Evolutionary conservation across 805 yeast genomes (phyloP), one percentile per base, ranked within the genome.

Genomic region (Candida ipomoeae): DNA sequence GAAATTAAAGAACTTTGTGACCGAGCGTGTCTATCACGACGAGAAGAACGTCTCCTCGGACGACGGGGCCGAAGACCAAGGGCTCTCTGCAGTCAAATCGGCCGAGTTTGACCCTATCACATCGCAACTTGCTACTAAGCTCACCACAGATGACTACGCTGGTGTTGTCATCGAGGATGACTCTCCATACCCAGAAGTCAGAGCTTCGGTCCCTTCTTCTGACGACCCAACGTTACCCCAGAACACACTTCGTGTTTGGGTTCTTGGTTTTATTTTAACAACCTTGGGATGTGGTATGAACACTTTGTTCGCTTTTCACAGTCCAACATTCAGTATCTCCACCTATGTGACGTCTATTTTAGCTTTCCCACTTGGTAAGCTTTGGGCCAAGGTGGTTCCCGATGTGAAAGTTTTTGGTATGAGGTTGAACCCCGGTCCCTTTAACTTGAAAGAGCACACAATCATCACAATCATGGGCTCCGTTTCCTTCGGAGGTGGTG

Each of bases 391-490:
- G 45, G 54, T 58, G 15, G 52, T 64, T 29, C 75, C 77, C 3
- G 64, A 75, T 52, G 56, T 67, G 59, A 67, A 70, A 43, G 60
- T 66, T 37, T 63, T 58, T 48, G 72, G 71, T 37, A 36, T 59
- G 44, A 55, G 55, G 2, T 64, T 82, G 43, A 84, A 84, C 65
- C 86, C 87, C 0, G 82, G 84, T n/a, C 82, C 59, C 66, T 71
- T 83, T 71, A 81, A 80, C 59, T 63, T 78, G 58, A 84, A 84
- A 60, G 89, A 84, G 63, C 89, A 84, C 62, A 74, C 56, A 55
- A 59, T 81, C 48, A 75, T 82, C 50, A 73, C 80, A 18, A 73
- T 82, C 46, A 77, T 80, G 79, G 80, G 79, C 14, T 66, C 67
- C 47, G 80, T 77, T 11, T 69, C 69, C 15, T 67, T 68, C 33